Conservation (phyloP, 768 basidiomycete species). For the Tephrocybe sp. region DNA sequence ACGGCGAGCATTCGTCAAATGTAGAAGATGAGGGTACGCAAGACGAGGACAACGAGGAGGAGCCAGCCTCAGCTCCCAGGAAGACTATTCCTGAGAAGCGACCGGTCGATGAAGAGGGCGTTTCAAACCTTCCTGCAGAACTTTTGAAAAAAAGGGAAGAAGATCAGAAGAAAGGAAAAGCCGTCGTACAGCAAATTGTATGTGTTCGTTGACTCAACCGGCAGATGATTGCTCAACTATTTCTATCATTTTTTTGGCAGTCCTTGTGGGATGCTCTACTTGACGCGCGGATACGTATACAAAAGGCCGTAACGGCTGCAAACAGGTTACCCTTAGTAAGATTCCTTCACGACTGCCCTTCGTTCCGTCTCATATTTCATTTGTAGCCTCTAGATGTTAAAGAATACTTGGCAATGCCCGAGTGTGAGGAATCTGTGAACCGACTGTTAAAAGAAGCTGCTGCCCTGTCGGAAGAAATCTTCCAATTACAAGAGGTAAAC, state of each 20-base stretch:
- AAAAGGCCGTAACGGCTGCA: constrained; percentile 68
- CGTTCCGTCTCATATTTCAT: neutral
- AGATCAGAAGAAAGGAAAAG: constrained; percentile 79
- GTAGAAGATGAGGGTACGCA: constrained; percentile 11
- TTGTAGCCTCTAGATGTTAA: constrained; percentile 33
- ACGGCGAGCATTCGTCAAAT: constrained; percentile 20
- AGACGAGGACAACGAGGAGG: neutral
- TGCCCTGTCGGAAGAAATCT: constrained; percentile 63
- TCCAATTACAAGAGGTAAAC: constrained; percentile 67
- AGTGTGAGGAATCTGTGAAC: constrained; percentile 43
- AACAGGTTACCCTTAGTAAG: constrained; percentile 67
- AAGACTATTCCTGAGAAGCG: constrained; percentile 5
- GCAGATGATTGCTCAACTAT: neutral
- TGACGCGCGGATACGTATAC: constrained; percentile 88
- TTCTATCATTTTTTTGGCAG: constrained; percentile 38
- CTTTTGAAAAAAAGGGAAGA: constrained; percentile 61
- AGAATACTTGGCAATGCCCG: constrained; percentile 34
- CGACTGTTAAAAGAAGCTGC: constrained; percentile 60
- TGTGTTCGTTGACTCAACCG: constrained; percentile 25
- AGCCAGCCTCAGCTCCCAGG: neutral
- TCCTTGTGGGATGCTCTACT: constrained; percentile 82
- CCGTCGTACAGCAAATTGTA: constrained; percentile 81
- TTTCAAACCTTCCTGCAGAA: constrained; percentile 46
- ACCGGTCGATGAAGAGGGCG: constrained; percentile 12
- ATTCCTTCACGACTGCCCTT: constrained; percentile 1